phyloP scores from a whole-genome alignment of 2,329 filamentous ascomycete genomes.

The Talaromyces sp. region DNA sequence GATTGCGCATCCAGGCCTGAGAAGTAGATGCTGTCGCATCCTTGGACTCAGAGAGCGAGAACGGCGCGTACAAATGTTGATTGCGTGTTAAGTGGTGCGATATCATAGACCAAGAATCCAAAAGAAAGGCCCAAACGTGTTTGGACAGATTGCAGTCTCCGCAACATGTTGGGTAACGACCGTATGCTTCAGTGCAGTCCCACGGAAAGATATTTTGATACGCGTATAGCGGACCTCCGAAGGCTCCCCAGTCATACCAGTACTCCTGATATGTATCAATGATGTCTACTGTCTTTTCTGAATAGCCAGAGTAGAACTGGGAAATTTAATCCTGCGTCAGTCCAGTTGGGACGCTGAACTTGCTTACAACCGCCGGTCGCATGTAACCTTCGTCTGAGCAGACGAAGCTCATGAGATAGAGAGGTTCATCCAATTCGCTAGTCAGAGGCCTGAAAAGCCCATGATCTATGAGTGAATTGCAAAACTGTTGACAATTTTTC shows the following conservation, averaged over 20 bases:
- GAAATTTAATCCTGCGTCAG: constrained; percentile 46
- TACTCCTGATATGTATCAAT: constrained; percentile 47
- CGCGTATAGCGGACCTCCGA: constrained; percentile 37
- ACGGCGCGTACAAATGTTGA: constrained; percentile 33
- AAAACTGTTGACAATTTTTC: constrained; percentile 43
- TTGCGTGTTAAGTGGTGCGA: constrained; percentile 40
- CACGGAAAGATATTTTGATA: constrained; percentile 47
- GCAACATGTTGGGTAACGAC: constrained; percentile 37
- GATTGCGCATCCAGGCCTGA: constrained; percentile 35
- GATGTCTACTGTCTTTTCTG: constrained; percentile 42
- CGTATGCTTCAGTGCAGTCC: constrained; percentile 49
- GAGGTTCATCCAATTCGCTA: constrained; percentile 24
- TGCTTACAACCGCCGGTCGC: constrained; percentile 27
- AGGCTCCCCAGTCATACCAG: constrained; percentile 48
- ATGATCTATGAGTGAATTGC: constrained; percentile 34
- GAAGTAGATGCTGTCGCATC: background rate
- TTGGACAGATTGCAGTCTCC: constrained; percentile 45
- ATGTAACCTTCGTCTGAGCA: constrained; percentile 29
- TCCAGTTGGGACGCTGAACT: constrained; percentile 40
- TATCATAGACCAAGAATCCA: constrained; percentile 45
- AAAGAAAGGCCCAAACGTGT: constrained; percentile 47
- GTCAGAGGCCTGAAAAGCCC: constrained; percentile 29
- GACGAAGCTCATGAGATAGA: constrained; percentile 44
- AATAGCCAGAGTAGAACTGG: constrained; percentile 38
- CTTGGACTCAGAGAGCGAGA: background rate